These are phyloP conservation scores for Aspergillus leporis DNA, from an alignment of 495 filamentous ascomycete species.

Conservation along the genomic window DNA sequence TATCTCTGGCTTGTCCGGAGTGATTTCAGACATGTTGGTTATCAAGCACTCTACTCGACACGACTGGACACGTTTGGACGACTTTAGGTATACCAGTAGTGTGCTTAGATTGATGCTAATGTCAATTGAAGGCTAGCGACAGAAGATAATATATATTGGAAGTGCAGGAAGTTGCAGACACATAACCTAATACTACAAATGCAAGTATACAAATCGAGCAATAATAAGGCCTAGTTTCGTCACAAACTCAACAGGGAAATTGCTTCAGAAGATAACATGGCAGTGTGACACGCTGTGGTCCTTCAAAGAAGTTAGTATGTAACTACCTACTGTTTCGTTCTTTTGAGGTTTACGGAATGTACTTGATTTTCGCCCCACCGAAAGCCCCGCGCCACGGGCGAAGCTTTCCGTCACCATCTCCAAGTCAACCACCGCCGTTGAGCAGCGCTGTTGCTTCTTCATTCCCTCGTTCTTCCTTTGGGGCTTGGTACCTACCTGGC, in stretches of 20 bases:
- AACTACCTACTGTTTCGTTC: not conserved
- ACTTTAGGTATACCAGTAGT: no score
- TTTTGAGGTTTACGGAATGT: not conserved
- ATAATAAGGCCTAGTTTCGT: no score
- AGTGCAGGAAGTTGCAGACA: not conserved
- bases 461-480: not conserved
- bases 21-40: conserved; percentile 16
- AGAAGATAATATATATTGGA: not conserved
- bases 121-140: no score
- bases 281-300: not conserved
- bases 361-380: conserved; percentile 17
- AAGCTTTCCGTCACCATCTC: conserved; percentile 20
- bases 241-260: no score
- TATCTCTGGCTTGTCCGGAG: conserved; percentile 22
- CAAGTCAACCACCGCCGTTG: conserved; percentile 2
- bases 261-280: not conserved
- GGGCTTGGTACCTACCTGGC: not conserved
- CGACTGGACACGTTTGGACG: no score
- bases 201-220: no score
- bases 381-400: conserved; percentile 17
- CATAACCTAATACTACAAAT: no score
- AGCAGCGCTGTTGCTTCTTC: not conserved
- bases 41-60: not conserved
- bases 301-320: not conserved
- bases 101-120: not conserved